These are phyloP conservation scores for Obelidium mucronatum DNA, from an alignment of 192 early-diverging fungal genomes.

Conservation along the genomic window DNA sequence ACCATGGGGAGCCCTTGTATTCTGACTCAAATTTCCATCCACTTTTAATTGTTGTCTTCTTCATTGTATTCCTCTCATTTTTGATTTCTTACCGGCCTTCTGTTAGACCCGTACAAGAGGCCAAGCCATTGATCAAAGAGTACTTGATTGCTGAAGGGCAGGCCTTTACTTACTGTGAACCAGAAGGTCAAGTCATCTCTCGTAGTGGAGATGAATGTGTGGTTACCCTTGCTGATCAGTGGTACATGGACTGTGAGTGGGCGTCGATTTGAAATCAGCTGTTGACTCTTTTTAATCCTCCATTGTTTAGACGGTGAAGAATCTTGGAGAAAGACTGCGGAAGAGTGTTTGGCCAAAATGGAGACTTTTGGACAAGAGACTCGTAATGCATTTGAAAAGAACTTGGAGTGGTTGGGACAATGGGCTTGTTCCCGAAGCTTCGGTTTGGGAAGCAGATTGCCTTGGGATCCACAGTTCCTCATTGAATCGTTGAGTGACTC, in stretches of 20 bases:
- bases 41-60: neutral
- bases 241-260: constrained; percentile 99
- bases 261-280: too few species aligned
- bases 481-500: constrained; percentile 98
- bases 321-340: constrained; percentile 77
- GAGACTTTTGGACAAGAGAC: constrained; percentile 84
- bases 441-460: constrained; percentile 90
- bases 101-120: constrained; percentile 81
- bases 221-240: constrained; percentile 94
- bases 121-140: constrained; percentile 83
- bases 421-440: constrained; percentile 97
- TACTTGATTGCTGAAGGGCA: constrained; percentile 72
- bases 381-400: constrained; percentile 82
- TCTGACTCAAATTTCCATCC: constrained; percentile 7
- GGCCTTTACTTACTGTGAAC: constrained; percentile 94
- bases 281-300: too few species aligned
- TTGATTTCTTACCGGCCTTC: neutral
- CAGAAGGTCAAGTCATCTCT: constrained; percentile 90
- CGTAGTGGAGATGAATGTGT: constrained; percentile 98
- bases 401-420: constrained; percentile 91
- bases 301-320: too few species aligned
- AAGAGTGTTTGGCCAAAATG: constrained; percentile 77
- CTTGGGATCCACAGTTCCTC: constrained; percentile 92
- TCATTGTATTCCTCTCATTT: neutral
- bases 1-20: constrained; percentile 22